Evolutionary conservation across 1,284 basidiomycete species (phyloP).

Genomic region (Fistulinella cinereoalba): DNA sequence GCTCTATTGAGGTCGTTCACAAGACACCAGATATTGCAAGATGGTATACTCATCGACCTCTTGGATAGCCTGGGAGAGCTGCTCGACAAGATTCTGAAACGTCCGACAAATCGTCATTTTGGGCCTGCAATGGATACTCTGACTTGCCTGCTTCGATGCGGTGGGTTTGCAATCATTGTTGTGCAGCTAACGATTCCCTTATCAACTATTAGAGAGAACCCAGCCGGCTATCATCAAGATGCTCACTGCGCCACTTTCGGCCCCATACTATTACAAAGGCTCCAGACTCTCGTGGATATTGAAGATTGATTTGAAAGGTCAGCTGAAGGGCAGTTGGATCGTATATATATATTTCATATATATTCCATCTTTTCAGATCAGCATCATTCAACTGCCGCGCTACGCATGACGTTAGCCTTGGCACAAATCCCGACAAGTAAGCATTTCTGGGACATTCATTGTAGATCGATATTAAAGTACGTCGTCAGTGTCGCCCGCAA

Average conservation of each 20-base stretch:
- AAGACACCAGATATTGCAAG: constrained; percentile 13
- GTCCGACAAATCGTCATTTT: constrained; percentile 9
- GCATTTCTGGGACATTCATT: not conserved
- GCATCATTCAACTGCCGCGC: constrained; percentile 9
- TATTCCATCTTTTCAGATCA: constrained; percentile 7
- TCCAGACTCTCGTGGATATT: constrained; percentile 19
- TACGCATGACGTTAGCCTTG: constrained; percentile 18
- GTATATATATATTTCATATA: not conserved
- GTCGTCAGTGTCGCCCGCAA: constrained; percentile 1
- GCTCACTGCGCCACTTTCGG: constrained; percentile 2
- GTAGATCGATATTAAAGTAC: not conserved
- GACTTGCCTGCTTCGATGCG: constrained; percentile 16
- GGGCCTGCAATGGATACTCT: constrained; percentile 22
- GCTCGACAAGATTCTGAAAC: constrained; percentile 11
- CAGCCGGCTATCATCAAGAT: constrained; percentile 4
- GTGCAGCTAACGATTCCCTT: not conserved
- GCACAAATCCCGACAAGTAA: constrained; percentile 11
- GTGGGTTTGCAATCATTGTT: constrained; percentile 10
- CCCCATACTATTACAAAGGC: not conserved
- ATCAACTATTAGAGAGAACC: constrained; percentile 13
- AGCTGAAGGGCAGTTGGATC: too few relatives aligned
- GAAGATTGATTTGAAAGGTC: constrained; percentile 6
- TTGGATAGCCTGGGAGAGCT: constrained; percentile 16
- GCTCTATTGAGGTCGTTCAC: constrained; percentile 21
- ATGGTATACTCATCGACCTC: constrained; percentile 17